Conservation (phyloP, 1,284 basidiomycete genomes). For the Rugosomyces carneus region DNA sequence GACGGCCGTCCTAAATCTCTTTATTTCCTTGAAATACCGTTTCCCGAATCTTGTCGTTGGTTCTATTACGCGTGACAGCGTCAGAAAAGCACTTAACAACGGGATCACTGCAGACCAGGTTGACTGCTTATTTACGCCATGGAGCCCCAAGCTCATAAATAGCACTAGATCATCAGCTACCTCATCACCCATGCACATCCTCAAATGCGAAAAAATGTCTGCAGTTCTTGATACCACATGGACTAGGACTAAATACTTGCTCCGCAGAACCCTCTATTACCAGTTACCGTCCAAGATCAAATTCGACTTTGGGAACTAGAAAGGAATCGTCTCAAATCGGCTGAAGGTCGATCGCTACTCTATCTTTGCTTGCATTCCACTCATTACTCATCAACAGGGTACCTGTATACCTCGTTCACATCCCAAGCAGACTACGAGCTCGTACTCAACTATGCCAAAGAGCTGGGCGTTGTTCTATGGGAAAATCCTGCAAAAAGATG, state of each 20-base stretch:
- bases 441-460: slow-evolving; percentile 80
- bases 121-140: slow-evolving; percentile 15
- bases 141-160: slow-evolving; percentile 3
- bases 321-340: slow-evolving; percentile 83
- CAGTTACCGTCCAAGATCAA: slow-evolving; percentile 97
- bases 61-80: slow-evolving; percentile 89
- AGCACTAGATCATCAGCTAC: slow-evolving; percentile 88
- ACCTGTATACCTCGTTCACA: slow-evolving; percentile 83
- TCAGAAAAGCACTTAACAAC: slow-evolving; percentile 89
- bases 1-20: slow-evolving; percentile 94
- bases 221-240: slow-evolving; percentile 7
- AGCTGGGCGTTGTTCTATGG: slow-evolving; percentile 80
- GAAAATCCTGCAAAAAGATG: slow-evolving; percentile 63
- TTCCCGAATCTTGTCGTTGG: slow-evolving; percentile 97
- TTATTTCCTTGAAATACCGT: slow-evolving; percentile 87
- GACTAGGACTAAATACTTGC: slow-evolving; percentile 9
- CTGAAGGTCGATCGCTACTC: slow-evolving; percentile 59
- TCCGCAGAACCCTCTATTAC: slow-evolving; percentile 77
- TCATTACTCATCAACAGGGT: slow-evolving; percentile 45
- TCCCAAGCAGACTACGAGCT: slow-evolving; percentile 85
- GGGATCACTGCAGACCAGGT: slow-evolving; percentile 97
- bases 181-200: slow-evolving; percentile 93
- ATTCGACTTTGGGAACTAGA: slow-evolving; percentile 98
- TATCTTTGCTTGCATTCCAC: slow-evolving; percentile 7
- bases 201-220: slow-evolving; percentile 92